phyloP scores from a whole-genome alignment of 2,329 filamentous ascomycete species.

The Xylaria sp. region DNA sequence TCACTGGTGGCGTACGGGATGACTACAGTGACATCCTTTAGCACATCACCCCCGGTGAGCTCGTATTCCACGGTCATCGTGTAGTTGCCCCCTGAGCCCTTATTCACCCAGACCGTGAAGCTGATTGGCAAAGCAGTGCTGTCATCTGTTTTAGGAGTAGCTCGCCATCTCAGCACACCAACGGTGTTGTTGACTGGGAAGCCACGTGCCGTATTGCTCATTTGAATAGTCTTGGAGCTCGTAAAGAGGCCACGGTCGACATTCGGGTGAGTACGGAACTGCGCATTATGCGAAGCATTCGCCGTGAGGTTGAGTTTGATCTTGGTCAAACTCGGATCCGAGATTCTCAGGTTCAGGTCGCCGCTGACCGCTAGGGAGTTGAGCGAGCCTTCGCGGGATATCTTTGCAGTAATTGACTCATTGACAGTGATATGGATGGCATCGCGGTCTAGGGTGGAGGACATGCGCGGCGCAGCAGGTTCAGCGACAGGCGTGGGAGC shows the following conservation, averaged over 20 bases:
- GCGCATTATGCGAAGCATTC: conserved; percentile 77
- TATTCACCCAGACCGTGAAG: conserved; percentile 98
- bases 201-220: conserved; percentile 82
- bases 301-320: conserved; percentile 82
- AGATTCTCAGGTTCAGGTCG: conserved; percentile 87
- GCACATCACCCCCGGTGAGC: conserved; percentile 74
- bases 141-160: conserved; percentile 79
- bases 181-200: conserved; percentile 96
- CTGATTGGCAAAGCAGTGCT: conserved; percentile 83
- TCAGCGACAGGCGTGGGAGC: conserved; percentile 54
- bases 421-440: conserved; percentile 86
- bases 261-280: conserved; percentile 95
- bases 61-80: conserved; percentile 97
- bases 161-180: conserved; percentile 90
- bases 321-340: conserved; percentile 86
- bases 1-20: conserved; percentile 88
- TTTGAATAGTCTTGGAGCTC: conserved; percentile 80
- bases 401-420: conserved; percentile 86
- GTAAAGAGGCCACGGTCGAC: conserved; percentile 90
- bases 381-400: conserved; percentile 84
- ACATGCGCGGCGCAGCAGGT: conserved; percentile 58
- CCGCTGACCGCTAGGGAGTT: conserved; percentile 89
- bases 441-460: conserved; percentile 75
- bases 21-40: conserved; percentile 83
- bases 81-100: conserved; percentile 76